phyloP scores from a whole-genome alignment of 805 yeast species.

The Cyberlindnera xishuangbannaensis region DNA sequence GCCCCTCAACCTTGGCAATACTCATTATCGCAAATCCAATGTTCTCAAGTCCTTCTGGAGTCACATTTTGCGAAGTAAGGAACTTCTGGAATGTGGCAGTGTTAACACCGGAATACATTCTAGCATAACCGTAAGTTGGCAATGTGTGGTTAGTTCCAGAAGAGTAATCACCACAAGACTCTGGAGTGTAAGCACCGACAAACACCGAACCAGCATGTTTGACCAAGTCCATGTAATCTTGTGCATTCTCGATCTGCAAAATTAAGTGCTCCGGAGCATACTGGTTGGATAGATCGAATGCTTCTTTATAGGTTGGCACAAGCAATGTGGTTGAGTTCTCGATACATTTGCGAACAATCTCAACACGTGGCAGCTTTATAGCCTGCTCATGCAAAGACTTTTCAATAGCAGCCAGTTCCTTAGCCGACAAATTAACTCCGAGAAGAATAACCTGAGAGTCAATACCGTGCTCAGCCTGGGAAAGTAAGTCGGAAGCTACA shows the following conservation, averaged over 20 bases:
- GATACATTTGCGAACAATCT: constrained; percentile 86
- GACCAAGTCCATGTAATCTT: constrained; percentile 61
- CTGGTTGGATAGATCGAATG: constrained; percentile 78
- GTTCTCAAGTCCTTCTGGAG: constrained; percentile 74
- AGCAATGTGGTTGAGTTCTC: constrained; percentile 81
- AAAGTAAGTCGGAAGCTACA: constrained; percentile 92
- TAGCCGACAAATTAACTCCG: constrained; percentile 64
- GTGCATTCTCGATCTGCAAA: constrained; percentile 80
- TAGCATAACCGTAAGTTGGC: constrained; percentile 98
- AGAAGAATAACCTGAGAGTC: constrained; percentile 95
- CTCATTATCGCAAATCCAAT: constrained; percentile 97
- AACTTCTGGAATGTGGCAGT: constrained; percentile 94
- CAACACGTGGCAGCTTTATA: constrained; percentile 77
- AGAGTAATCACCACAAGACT: constrained; percentile 97
- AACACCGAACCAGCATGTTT: constrained; percentile 95
- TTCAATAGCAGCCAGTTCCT: constrained; percentile 64
- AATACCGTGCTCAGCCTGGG: constrained; percentile 98
- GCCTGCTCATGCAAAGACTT: constrained; percentile 85
- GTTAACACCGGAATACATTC: constrained; percentile 95
- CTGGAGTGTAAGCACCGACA: constrained; percentile 95
- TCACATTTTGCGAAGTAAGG: constrained; percentile 89
- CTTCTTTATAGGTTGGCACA: constrained; percentile 69
- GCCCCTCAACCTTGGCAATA: constrained; percentile 92
- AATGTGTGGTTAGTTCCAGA: constrained; percentile 97
- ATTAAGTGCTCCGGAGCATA: constrained; percentile 99